A percentile compares a stretch with the other conserved stretches of the same genome.
Evolutionary conservation across 768 basidiomycete species (phyloP).

Genomic region (Rhodotorula taiwanensis): DNA sequence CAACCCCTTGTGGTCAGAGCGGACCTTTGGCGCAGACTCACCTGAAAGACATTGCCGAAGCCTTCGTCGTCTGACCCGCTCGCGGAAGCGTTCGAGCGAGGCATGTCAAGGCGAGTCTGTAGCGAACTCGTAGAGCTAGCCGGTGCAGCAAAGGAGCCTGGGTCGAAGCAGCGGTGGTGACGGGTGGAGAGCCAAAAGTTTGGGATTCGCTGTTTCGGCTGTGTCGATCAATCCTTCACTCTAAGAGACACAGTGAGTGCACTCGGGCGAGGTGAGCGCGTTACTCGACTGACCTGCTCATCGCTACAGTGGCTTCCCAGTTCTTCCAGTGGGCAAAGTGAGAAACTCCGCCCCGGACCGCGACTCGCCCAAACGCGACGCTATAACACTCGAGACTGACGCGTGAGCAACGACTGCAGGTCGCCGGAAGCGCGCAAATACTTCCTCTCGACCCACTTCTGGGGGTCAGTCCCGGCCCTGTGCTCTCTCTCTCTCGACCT

Average conservation of each 20-base stretch:
- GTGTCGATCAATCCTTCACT: too few relatives aligned
- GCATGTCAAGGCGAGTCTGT: too few relatives aligned
- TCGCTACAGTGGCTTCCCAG: constrained; percentile 59
- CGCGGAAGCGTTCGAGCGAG: neutral
- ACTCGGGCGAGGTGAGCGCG: neutral
- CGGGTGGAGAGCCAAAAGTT: too few relatives aligned
- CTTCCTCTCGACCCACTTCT: constrained; percentile 64
- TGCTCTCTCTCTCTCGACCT: constrained; percentile 41
- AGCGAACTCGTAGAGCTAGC: neutral
- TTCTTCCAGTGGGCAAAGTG: constrained; percentile 81
- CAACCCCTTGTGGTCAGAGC: neutral
- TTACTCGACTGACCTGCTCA: too few relatives aligned
- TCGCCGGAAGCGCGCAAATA: constrained; percentile 79
- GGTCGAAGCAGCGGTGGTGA: too few relatives aligned
- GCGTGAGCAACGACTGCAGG: constrained; percentile 7
- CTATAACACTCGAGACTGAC: too few relatives aligned
- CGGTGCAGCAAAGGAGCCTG: too few relatives aligned
- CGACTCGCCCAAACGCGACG: too few relatives aligned
- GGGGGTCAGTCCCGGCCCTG: constrained; percentile 43
- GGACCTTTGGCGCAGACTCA: neutral
- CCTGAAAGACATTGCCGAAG: constrained; percentile 14
- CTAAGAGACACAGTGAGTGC: neutral
- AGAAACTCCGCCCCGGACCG: too few relatives aligned
- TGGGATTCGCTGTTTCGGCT: too few relatives aligned
- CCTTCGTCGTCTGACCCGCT: constrained; percentile 23